These are phyloP conservation scores for Vigna mungo DNA, from an alignment of 306 rosid genomes.

Conservation along the genomic window DNA sequence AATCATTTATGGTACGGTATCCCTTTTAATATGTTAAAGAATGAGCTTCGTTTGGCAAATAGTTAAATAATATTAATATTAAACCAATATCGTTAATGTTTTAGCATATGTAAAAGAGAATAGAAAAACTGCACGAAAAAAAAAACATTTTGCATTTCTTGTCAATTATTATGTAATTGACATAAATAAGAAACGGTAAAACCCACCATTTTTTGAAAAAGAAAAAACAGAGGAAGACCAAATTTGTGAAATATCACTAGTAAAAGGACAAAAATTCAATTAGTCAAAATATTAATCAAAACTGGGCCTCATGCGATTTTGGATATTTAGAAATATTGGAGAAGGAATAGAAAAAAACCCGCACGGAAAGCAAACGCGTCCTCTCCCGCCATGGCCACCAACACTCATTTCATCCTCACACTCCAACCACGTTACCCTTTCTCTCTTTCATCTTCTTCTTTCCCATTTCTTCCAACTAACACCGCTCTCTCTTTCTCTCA, in stretches of 20 bases:
- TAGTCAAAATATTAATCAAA: not conserved
- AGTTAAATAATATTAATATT: no score
- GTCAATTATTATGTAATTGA: no score
- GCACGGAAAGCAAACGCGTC: slow-evolving; percentile 3
- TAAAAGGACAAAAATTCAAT: not conserved
- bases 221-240: no score
- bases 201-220: no score
- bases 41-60: no score
- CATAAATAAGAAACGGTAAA: no score
- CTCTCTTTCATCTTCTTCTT: not conserved
- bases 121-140: no score
- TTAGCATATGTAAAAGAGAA: no score
- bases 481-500: slow-evolving; percentile 37
- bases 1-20: no score
- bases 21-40: no score
- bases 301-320: slow-evolving; percentile 9
- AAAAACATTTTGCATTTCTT: no score
- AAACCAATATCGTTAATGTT: no score
- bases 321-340: not conserved
- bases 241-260: not conserved
- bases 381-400: slow-evolving; percentile 90
- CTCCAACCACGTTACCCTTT: slow-evolving; percentile 25
- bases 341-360: slow-evolving; percentile 1
- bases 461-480: slow-evolving; percentile 31
- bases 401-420: slow-evolving; percentile 47